Evolutionary conservation across 2,329 filamentous ascomycete genomes (phyloP), one percentile per base, ranked within the genome.

Genomic region (Onygenales sp.): DNA sequence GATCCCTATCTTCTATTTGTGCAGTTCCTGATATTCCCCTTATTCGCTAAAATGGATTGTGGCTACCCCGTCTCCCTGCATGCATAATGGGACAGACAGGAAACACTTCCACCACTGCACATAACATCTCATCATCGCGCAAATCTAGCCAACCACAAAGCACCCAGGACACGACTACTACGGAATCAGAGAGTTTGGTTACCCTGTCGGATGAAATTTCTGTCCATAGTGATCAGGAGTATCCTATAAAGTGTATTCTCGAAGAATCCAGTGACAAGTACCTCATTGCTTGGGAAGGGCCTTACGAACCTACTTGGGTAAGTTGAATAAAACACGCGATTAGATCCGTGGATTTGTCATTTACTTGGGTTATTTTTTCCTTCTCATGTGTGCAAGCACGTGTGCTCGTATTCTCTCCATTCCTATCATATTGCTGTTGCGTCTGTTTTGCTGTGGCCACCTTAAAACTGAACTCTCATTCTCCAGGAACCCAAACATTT

Each of bases 201-300:
- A 32, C 32, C 5, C 32, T 31, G n/a, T 42, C 27, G 13, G 32
- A 36, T 32, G 13, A 42, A 49, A 45, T 51, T 50, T 51, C 54
- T 51, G 46, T 47, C 33, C 45, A 62, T 46, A 59, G 51, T n/a
- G 63, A 66, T 43, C 60, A 64, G 55, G 66, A 70, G 59, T 69
- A 60, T 56, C 61, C 61, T 52, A 68, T 69, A 43, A 68, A 68
- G 51, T 61, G 61, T 55, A 70, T 70, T 47, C 60, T 70, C 53
- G 64, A 65, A 57, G 68, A 72, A 59, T 63, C 61, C 35, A 54
- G 60, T 44, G 58, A 60, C 14, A 60, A 67, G 48, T 72, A 70
- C 58, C 60, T 71, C 32, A 68, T 72, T 55, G 68, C 69, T 36
- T 71, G 68, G 69, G 64, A 67, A 53, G 68, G 65, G 7, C 58